phyloP scores from a whole-genome alignment of 768 basidiomycete species.

The Steccherinum ochraceum region DNA sequence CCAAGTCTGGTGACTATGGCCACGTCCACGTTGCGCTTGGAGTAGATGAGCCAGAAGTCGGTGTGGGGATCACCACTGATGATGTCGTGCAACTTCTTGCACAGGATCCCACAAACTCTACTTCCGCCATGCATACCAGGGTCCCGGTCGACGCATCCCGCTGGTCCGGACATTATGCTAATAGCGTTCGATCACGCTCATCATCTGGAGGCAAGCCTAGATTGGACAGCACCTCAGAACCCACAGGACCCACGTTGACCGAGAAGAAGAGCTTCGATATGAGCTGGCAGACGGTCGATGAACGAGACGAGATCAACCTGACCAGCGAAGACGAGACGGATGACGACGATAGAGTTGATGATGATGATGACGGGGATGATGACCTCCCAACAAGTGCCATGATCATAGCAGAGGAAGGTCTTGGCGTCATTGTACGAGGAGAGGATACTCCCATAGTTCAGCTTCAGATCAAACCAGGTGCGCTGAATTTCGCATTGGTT shows the following conservation, averaged over 20 bases:
- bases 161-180: slow-evolving; percentile 71
- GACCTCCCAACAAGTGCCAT: slow-evolving; percentile 74
- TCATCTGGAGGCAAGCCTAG: slow-evolving; percentile 53
- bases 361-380: slow-evolving; percentile 40
- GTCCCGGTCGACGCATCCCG: slow-evolving; percentile 56
- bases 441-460: slow-evolving; percentile 54
- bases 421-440: slow-evolving; percentile 75
- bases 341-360: slow-evolving; percentile 31
- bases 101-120: slow-evolving; percentile 40
- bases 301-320: slow-evolving; percentile 57
- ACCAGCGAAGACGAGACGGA: slow-evolving; percentile 50
- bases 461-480: slow-evolving; percentile 70
- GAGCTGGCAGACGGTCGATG: slow-evolving; percentile 69
- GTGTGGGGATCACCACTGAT: slow-evolving; percentile 60
- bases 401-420: slow-evolving; percentile 78
- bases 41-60: slow-evolving; percentile 48
- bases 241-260: slow-evolving; percentile 30
- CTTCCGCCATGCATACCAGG: slow-evolving; percentile 41
- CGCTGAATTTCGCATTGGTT: slow-evolving; percentile 20
- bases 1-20: slow-evolving; percentile 59
- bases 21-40: slow-evolving; percentile 61
- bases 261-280: slow-evolving; percentile 73
- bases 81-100: slow-evolving; percentile 56
- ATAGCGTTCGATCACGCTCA: slow-evolving; percentile 59
- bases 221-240: slow-evolving; percentile 35